Base-by-base conservation (phyloP, 2,329 filamentous ascomycete species). In the Xylariales sp. region DNA sequence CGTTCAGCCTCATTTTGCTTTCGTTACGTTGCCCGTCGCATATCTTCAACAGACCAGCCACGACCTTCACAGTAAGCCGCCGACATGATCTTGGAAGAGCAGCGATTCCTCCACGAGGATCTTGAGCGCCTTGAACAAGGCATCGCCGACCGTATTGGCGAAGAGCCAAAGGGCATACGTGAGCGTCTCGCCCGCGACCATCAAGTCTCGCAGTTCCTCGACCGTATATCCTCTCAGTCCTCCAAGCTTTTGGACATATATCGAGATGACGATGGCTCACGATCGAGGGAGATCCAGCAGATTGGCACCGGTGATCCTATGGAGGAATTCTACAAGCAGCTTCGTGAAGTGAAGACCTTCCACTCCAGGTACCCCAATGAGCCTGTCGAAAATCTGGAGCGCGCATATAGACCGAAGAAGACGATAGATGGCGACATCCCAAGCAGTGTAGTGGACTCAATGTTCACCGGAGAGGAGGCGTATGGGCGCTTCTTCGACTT, bases 391-490 rank as follows among this genome's bases (percentile, higher is more conserved):
- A 96, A 97, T 55, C 80, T 95, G 11, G 94, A 98, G 67, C 80
- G 84, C 52, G 86, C 90, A 25, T 98, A 98, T 70, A 88, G 89
- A 62, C 76, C 67, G 33, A 75, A 81, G 57, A 78, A 76, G 44
- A 69, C 74, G 31, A 76, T 74, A 10, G 80, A 81, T 31, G 82
- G 84, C 49, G 78, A 80, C 37, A 79, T 84, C 34, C 69, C 74
- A 1, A 63, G 78, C 42, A 80, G 78, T 31, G 80, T 90, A 39
- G 83, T 96, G 35, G 91, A 97, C 58, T 81, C 80, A 44, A 85
- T 97, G 71, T 98, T 98, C 64, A 95, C 89, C 0, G 93, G 93
- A 47, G 94, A 98, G 64, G 93, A 98, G 63, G 85, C 84, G 0
- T 96, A 86, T 56, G 93, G 93, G 31, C 85, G 88, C 52, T 98